Base-by-base conservation (phyloP, 2,329 filamentous ascomycete species). In the Ceratocystis papillata region DNA sequence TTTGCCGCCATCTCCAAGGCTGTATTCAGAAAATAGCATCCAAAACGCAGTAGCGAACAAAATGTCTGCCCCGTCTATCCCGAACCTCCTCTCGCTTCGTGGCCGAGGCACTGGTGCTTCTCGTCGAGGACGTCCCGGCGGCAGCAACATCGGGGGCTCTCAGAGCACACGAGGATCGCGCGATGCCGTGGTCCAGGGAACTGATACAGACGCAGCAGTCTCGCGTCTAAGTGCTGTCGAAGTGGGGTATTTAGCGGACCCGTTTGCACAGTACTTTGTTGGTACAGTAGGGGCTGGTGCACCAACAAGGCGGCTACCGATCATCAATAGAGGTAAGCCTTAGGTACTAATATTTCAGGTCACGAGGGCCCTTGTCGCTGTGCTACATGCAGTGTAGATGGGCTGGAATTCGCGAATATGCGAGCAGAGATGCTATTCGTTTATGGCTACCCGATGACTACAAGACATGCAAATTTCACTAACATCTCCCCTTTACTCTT, bases 181-280 rank as follows among this genome's bases (percentile, higher is more conserved):
- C 70, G 92, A 97, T 75, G 79, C 81, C 67, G 83, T 87, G 50
- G 87, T 99, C 67, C 93, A 96, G 75, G 85, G 86, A 69, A 99
- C 94, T 2, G 94, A 99, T 76, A 86, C 87, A 68, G 94, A 99
- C 78, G 94, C 94, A 30, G 90, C 90, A 67, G 85, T 90, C 53
- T 96, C 91, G 37, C 84, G 94, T 45, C 78, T 96, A 75, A 97
- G 92, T 74, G 93, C 93, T 12, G 90, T 97, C 17, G 83, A 88
- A 66, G 74, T 90, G 63, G 91, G 90, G 41, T 97, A 97, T 74
- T 79, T 99, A 1, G 77, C 88, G 1, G 94, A 99, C 73, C 83
- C 83, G 0, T 97, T 88, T 76, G 90, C 91, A 1, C 77, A 77
- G 64, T 80, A 80, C 65, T 90, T 96, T 73, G 85, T 88, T 1